Evolutionary conservation across 2,329 filamentous ascomycete genomes (phyloP), one percentile per base, ranked within the genome.

Genomic region (Raffaelea albimanens): DNA sequence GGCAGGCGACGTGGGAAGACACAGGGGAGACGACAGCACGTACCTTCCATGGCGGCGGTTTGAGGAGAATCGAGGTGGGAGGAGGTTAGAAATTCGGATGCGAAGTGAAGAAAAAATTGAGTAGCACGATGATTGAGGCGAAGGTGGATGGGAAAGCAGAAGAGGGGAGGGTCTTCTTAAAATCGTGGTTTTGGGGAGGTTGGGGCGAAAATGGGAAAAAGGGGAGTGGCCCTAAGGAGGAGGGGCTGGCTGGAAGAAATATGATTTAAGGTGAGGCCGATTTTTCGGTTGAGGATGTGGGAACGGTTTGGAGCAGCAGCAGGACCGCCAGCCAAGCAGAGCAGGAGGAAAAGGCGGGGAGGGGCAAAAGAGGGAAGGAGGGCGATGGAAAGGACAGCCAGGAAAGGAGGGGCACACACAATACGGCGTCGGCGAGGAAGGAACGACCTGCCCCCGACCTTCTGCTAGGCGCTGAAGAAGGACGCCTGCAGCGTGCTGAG

Each of bases 11-110:
- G 20, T 39, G 42, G 38, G 29, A 46, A 22, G 13, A 16, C 18
- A 31, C 13, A 34, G 18, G 39, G 21, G 38, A 23, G 46, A 52
- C 49, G 47, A 11, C 18, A 21, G 10, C 39, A 40, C 53, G 53
- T 57, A 74, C 71, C 71, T 69, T 74, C 75, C 75, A 78, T 78
- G 65, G 66, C 71, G 70, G 66, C 65, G 64, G 69, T 68, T 74
- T 70, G 65, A 39, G 46, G 48, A 48, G 55, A 55, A 60, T 50
- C 56, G 58, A 56, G 61, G 57, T 60, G 58, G 59, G 61, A 58
- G 62, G 59, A 61, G 62, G 58, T 58, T 61, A 41, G 49, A 42
- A 36, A 45, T 43, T 43, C 41, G 38, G 36, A 42, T 29, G 44
- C 40, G 47, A 31, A 44, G 51, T 48, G 46, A 48, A 46, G 46